Percentiles rank a stretch among this genome's conserved stretches.
These are phyloP conservation scores for Poa pratensis DNA, from an alignment of 176 grass and related monocot genomes.

Conservation along the genomic window DNA sequence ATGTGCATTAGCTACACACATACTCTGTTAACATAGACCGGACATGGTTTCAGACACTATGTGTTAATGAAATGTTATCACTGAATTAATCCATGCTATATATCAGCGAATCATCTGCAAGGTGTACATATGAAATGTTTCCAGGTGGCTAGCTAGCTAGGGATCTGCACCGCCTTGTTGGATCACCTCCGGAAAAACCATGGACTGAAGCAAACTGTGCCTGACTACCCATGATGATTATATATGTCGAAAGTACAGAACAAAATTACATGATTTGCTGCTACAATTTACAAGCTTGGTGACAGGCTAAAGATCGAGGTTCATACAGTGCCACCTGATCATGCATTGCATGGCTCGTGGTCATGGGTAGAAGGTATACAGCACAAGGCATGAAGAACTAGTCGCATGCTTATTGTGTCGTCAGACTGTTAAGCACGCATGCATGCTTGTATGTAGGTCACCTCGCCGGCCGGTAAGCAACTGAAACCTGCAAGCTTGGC, in stretches of 20 bases:
- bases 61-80: neutral
- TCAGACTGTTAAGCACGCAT: too few relatives aligned
- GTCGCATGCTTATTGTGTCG: too few relatives aligned
- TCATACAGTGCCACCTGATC: slow-evolving; percentile 1
- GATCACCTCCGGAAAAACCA: too few relatives aligned
- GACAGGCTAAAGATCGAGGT: neutral
- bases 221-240: neutral
- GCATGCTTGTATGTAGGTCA: too few relatives aligned
- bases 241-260: neutral
- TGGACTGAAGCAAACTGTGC: neutral
- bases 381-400: too few relatives aligned
- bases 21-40: neutral
- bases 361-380: slow-evolving; percentile 38
- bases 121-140: neutral
- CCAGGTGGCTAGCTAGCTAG: neutral
- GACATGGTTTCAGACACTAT: neutral
- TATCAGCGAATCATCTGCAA: neutral
- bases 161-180: neutral
- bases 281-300: slow-evolving; percentile 21
- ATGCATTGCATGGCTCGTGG: neutral
- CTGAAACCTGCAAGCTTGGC: too few relatives aligned
- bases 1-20: neutral
- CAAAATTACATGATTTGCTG: slow-evolving; percentile 38
- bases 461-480: too few relatives aligned
- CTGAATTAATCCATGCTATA: neutral